Percentiles rank a stretch among this genome's conserved stretches.
These are phyloP conservation scores for Sclerotinia trifoliorum DNA, from an alignment of 2,329 filamentous ascomycete species.

Conservation along the genomic window DNA sequence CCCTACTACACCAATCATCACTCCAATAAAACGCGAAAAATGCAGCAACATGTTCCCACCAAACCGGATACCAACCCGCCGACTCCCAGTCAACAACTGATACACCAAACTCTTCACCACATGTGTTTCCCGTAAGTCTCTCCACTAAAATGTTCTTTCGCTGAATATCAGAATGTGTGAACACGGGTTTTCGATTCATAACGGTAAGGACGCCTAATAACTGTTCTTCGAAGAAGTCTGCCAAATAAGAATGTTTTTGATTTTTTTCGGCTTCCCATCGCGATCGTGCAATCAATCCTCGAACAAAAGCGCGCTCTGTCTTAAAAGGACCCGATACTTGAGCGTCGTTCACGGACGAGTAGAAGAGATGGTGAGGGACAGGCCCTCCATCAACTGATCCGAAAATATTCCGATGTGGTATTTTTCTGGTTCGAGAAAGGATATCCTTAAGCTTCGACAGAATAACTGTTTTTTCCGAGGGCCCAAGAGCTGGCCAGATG, in stretches of 20 bases:
- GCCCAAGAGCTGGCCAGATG: too few relatives aligned
- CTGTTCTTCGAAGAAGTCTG: not conserved
- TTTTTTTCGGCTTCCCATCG: not conserved
- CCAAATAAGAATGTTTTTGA: not conserved
- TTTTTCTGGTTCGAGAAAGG: too few relatives aligned
- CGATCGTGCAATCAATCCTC: not conserved
- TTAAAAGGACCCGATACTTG: not conserved
- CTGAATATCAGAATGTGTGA: not conserved
- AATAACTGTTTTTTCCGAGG: too few relatives aligned
- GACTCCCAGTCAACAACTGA: not conserved
- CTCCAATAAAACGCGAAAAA: not conserved
- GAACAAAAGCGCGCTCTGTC: not conserved
- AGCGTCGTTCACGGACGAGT: not conserved
- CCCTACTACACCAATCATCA: not conserved
- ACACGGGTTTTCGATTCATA: not conserved
- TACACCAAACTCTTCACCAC: not conserved
- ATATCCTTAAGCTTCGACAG: too few relatives aligned
- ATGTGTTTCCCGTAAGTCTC: too few relatives aligned
- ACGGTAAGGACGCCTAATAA: not conserved
- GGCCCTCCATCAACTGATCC: not conserved
- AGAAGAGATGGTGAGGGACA: not conserved
- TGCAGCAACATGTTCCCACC: not conserved
- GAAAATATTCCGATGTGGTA: not conserved
- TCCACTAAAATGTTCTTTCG: not conserved
- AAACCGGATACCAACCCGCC: not conserved